phyloP scores from a whole-genome alignment of 2,329 filamentous ascomycete species.

The Chaetomium sp. region DNA sequence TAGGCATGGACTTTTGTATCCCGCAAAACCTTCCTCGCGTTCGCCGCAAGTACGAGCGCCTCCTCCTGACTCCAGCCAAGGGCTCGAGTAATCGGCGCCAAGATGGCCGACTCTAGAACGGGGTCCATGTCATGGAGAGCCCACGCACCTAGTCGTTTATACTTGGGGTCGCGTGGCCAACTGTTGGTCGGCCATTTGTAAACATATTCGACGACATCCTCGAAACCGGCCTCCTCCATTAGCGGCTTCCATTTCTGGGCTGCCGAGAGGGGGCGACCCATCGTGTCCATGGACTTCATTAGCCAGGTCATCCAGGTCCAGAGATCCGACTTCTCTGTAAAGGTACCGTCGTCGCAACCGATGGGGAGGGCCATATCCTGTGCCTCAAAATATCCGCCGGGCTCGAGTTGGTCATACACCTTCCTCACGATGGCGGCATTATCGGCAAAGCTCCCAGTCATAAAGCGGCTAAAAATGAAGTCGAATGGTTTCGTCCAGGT shows the following conservation, averaged over 20 bases:
- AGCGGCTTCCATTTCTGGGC: conserved; percentile 12
- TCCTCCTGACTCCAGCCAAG: conserved; percentile 26
- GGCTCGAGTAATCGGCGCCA: conserved; percentile 25
- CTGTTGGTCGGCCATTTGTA: conserved; percentile 27
- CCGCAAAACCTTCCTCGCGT: conserved; percentile 10
- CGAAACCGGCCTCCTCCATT: conserved; percentile 23
- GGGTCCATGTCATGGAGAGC: conserved; percentile 7
- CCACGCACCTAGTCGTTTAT: conserved; percentile 25
- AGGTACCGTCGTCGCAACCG: neutral
- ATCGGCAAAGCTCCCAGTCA: conserved; percentile 16
- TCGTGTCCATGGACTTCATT: conserved; percentile 3
- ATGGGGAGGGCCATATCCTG: neutral
- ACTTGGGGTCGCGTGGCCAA: conserved; percentile 24
- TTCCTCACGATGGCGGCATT: conserved; percentile 9
- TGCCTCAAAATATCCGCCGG: neutral
- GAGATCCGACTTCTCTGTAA: neutral
- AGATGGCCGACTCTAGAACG: conserved; percentile 1
- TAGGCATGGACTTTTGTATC: conserved; percentile 16
- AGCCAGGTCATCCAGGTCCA: neutral
- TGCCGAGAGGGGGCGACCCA: neutral
- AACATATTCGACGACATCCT: conserved; percentile 21
- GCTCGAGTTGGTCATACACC: conserved; percentile 4
- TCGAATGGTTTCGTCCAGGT: conserved; percentile 17
- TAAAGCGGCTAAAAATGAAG: conserved; percentile 18
- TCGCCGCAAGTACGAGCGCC: conserved; percentile 22